Evolutionary conservation across 441 rosid species (phyloP).

Genomic region (Viola pubescens): DNA sequence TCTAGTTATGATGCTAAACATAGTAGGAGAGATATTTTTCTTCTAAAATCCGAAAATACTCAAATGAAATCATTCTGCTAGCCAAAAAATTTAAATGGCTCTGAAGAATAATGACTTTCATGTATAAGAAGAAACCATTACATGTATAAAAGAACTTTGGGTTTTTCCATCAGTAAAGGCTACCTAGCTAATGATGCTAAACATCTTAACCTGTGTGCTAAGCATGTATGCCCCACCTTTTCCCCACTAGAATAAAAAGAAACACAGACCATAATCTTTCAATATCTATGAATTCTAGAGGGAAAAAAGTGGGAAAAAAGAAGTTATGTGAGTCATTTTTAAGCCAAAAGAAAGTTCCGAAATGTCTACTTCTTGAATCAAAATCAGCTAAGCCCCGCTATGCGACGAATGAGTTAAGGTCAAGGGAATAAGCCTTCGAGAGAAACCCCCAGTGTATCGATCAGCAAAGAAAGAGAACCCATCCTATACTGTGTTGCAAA

Average conservation of each 20-base stretch:
- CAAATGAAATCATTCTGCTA: background rate
- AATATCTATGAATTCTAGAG: background rate
- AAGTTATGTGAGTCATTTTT: background rate
- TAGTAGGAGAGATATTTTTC: too few relatives aligned
- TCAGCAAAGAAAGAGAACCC: slow-evolving; percentile 1
- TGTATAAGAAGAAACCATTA: slow-evolving; percentile 16
- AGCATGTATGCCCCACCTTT: slow-evolving; percentile 7
- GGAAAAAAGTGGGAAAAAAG: background rate
- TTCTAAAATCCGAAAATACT: too few relatives aligned
- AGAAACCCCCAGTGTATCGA: background rate
- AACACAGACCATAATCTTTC: slow-evolving; percentile 8
- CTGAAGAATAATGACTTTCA: slow-evolving; percentile 11
- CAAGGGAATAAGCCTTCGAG: slow-evolving; percentile 6
- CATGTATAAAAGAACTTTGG: slow-evolving; percentile 15
- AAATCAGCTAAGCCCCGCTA: slow-evolving; percentile 3
- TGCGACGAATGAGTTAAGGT: slow-evolving; percentile 7
- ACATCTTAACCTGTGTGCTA: slow-evolving; percentile 19
- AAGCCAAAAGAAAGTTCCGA: slow-evolving; percentile 2
- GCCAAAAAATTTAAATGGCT: background rate
- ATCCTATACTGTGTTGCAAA: background rate
- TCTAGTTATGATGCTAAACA: too few relatives aligned
- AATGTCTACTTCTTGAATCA: background rate
- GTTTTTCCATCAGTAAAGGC: slow-evolving; percentile 10
- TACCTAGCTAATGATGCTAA: slow-evolving; percentile 7
- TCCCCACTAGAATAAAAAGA: slow-evolving; percentile 12